These are phyloP conservation scores for Geranium brycei DNA, from an alignment of 345 rosid genomes.

Conservation along the genomic window DNA sequence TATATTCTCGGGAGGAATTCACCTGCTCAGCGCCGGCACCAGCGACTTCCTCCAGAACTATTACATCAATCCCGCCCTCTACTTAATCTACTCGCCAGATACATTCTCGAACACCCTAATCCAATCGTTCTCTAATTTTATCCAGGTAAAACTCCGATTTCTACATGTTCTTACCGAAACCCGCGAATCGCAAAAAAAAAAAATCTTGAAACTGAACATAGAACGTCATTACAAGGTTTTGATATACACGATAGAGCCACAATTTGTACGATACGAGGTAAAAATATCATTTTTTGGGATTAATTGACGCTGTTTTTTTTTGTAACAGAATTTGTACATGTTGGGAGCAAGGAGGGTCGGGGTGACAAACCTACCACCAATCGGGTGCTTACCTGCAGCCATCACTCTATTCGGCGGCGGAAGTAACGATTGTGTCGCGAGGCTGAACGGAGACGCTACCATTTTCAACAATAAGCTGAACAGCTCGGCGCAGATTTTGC, in stretches of 20 bases:
- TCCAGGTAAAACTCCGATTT: slow-evolving; percentile 37
- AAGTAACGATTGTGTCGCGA: slow-evolving; percentile 53
- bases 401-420: slow-evolving; percentile 70
- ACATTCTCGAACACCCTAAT: slow-evolving; percentile 55
- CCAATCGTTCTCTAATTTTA: slow-evolving; percentile 51
- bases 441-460: slow-evolving; percentile 59
- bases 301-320: background rate
- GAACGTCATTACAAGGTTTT: background rate
- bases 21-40: slow-evolving; percentile 75
- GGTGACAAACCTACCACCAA: slow-evolving; percentile 69
- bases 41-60: slow-evolving; percentile 91
- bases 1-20: slow-evolving; percentile 51
- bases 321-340: slow-evolving; percentile 50
- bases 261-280: no score
- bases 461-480: slow-evolving; percentile 64
- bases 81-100: slow-evolving; percentile 35
- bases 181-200: no score
- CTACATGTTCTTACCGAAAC: background rate
- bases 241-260: background rate
- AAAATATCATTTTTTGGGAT: no score
- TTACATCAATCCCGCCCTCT: slow-evolving; percentile 58
- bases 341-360: slow-evolving; percentile 76
- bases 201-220: background rate
- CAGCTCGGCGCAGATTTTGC: slow-evolving; percentile 42
- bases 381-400: slow-evolving; percentile 84